Base-by-base conservation (phyloP, 2,329 filamentous ascomycete species). In the Xylaria sp. region DNA sequence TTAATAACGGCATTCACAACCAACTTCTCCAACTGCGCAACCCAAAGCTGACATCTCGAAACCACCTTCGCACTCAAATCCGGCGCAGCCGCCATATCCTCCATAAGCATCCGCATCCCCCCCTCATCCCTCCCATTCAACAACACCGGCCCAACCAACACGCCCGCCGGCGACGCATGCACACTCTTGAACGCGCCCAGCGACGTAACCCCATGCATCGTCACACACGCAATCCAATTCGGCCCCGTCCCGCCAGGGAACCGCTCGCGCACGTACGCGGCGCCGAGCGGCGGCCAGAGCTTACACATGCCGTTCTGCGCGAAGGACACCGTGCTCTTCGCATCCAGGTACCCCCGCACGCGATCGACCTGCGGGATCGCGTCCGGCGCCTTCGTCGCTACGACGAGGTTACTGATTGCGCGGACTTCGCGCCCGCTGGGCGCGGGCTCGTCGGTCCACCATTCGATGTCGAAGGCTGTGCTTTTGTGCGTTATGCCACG, bases 231-330 rank as follows among this genome's bases (percentile, higher is more conserved):
- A 63, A 95, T 80, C 73, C 92, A 96, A 62, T 82, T 83, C 2
- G 92, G 92, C 6, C 72, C 70, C 18, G 68, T 59, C 9, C 65
- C 69, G 13, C 58, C 53, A 1, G 53, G 51, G 57, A 77, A 83
- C 16, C 80, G 74, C 56, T 74, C 68, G 1, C 67, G 63, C 42
- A 72, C 71, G 67, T 83, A 84, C 1, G 69, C 60, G 3, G 67
- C 65, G 2, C 81, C 80, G 54, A 78, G 70, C 6, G 82, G 82
- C 23, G 81, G 81, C 82, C 82, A 84, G 13, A 83, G 71, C 64
- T 78, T 80, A 37, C 90, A 92, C 84, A 97, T 89, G 52, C 93
- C 93, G 68, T 96, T 96, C 68, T 97, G 92, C 23, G 91, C 76
- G 68, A 97, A 90, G 10, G 88, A 80, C n/a, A 97, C 83, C 0